phyloP scores from a whole-genome alignment of 2,329 filamentous ascomycete species.

The Alternaria consortialis region DNA sequence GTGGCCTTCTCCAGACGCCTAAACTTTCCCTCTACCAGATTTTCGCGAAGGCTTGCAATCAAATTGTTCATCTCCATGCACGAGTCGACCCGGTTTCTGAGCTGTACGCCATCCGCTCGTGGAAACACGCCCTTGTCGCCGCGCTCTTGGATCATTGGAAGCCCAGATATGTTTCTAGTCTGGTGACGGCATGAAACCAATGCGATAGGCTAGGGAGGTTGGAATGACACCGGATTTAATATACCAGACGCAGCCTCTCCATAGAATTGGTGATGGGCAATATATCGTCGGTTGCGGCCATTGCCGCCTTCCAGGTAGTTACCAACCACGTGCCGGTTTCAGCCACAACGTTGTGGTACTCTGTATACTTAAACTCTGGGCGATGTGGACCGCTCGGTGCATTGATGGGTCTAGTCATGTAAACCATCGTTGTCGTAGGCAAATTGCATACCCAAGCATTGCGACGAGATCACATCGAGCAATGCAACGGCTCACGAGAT shows the following conservation, averaged over 20 bases:
- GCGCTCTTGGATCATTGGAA: slow-evolving; percentile 8
- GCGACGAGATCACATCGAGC: background rate
- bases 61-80: slow-evolving; percentile 17
- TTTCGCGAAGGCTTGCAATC: slow-evolving; percentile 9
- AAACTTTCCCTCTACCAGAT: slow-evolving; percentile 6
- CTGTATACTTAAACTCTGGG: slow-evolving; percentile 1
- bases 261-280: slow-evolving; percentile 11
- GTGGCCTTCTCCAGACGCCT: slow-evolving; percentile 5
- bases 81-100: slow-evolving; percentile 13
- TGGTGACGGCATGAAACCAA: slow-evolving; percentile 10
- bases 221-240: slow-evolving; percentile 13
- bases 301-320: background rate
- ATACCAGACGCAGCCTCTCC: slow-evolving; percentile 7
- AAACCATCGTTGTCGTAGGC: background rate
- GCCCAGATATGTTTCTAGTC: slow-evolving; percentile 10
- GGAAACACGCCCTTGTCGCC: slow-evolving; percentile 5
- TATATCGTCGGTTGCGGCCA: slow-evolving; percentile 17
- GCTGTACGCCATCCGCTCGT: slow-evolving; percentile 4
- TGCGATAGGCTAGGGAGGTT: slow-evolving; percentile 12
- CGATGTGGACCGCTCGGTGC: slow-evolving; percentile 4
- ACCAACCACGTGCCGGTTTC: slow-evolving; percentile 13
- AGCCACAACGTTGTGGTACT: slow-evolving; percentile 6
- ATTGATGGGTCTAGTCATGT: background rate
- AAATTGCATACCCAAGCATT: background rate
- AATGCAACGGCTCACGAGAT: background rate